Evolutionary conservation across 331 rosid species (phyloP).

Genomic region (Stylosanthes scabra): DNA sequence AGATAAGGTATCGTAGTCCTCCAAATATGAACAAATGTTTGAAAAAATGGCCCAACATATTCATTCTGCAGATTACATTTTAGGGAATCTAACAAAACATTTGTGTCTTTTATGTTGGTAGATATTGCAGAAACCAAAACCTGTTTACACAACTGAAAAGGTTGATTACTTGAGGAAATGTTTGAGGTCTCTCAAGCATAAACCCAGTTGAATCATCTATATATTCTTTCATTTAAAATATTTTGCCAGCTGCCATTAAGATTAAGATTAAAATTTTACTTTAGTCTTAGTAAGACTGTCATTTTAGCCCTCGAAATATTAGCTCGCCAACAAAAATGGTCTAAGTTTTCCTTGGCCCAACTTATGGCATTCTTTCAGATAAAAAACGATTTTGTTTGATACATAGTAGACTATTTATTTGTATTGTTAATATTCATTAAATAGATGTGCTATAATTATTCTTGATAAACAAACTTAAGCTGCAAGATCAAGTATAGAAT

Average conservation of each 20-base stretch:
- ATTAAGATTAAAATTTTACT: no score
- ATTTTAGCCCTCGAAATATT: no score
- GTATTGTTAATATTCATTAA: no score
- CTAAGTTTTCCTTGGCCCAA: background rate
- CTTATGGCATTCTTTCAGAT: background rate
- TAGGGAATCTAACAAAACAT: no score
- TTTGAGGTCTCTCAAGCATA: constrained; percentile 73
- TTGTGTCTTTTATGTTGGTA: constrained; percentile 11
- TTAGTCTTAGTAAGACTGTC: no score
- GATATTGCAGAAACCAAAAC: constrained; percentile 51
- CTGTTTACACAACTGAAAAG: constrained; percentile 49
- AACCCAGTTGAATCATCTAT: constrained; percentile 57
- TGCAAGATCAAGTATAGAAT: background rate
- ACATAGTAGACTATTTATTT: background rate
- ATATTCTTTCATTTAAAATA: background rate
- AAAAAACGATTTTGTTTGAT: background rate
- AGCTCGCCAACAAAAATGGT: no score
- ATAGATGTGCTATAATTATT: background rate
- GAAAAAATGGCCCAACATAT: no score
- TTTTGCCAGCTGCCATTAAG: background rate
- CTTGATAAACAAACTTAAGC: no score
- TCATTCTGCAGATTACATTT: no score
- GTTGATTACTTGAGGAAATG: constrained; percentile 66
- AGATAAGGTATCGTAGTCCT: constrained; percentile 46
- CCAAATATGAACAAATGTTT: no score